phyloP scores from a whole-genome alignment of 768 basidiomycete genomes.

The Gyrodon lividus region DNA sequence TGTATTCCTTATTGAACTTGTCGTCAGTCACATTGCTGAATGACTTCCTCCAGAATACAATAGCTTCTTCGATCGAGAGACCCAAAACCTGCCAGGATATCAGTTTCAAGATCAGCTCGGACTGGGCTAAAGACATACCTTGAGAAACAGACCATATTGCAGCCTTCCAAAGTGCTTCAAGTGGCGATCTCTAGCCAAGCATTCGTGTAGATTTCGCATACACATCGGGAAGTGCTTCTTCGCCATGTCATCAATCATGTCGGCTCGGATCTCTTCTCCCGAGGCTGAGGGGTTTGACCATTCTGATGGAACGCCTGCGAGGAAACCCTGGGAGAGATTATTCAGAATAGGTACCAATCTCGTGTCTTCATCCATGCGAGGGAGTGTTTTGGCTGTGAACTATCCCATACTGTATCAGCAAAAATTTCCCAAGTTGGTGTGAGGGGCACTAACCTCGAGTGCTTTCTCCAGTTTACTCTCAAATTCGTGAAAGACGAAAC shows the following conservation, averaged over 20 bases:
- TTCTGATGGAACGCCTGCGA: slow-evolving; percentile 85
- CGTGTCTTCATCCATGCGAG: slow-evolving; percentile 91
- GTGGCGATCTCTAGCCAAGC: slow-evolving; percentile 72
- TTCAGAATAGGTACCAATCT: slow-evolving; percentile 85
- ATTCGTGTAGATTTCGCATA: slow-evolving; percentile 89
- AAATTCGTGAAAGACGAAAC: slow-evolving; percentile 87
- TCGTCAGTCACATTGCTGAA: slow-evolving; percentile 82
- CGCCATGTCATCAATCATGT: slow-evolving; percentile 89
- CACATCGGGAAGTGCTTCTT: slow-evolving; percentile 92
- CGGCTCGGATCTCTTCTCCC: slow-evolving; percentile 78
- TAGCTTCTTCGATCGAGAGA: slow-evolving; percentile 89
- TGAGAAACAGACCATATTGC: slow-evolving; percentile 92
- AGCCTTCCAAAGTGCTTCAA: slow-evolving; percentile 90
- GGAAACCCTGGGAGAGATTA: slow-evolving; percentile 91
- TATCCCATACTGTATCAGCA: slow-evolving; percentile 32
- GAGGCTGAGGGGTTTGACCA: slow-evolving; percentile 59
- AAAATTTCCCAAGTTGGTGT: neutral
- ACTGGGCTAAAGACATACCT: slow-evolving; percentile 48
- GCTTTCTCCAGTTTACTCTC: slow-evolving; percentile 66
- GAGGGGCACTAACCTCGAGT: slow-evolving; percentile 59
- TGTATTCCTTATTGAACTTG: slow-evolving; percentile 97
- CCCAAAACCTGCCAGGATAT: slow-evolving; percentile 70
- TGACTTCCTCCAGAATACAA: slow-evolving; percentile 89
- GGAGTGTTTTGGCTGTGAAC: slow-evolving; percentile 83
- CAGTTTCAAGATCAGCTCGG: neutral